phyloP scores from a whole-genome alignment of 2,329 filamentous ascomycete species.

The Trichoderma cornu-damae region DNA sequence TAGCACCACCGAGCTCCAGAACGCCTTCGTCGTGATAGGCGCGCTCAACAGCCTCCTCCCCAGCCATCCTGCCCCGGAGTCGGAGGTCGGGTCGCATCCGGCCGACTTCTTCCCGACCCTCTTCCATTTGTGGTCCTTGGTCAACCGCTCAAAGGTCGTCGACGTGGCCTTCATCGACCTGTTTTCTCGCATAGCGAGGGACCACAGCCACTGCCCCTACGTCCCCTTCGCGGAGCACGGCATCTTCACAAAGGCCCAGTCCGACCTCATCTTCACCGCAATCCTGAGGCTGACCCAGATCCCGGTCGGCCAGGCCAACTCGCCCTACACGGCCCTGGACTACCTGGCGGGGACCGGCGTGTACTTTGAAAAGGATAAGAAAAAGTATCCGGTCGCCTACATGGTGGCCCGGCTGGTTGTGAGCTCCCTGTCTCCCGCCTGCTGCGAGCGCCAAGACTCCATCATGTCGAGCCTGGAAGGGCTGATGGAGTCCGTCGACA shows the following conservation, averaged over 20 bases:
- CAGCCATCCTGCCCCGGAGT: conserved; percentile 69
- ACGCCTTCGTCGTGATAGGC: conserved; percentile 88
- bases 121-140: conserved; percentile 93
- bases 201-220: conserved; percentile 69
- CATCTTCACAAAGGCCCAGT: conserved; percentile 88
- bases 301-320: conserved; percentile 91
- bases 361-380: conserved; percentile 85
- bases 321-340: conserved; percentile 83
- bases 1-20: conserved; percentile 86
- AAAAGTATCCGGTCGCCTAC: conserved; percentile 87
- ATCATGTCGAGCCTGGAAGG: conserved; percentile 82
- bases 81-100: conserved; percentile 71
- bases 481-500: conserved; percentile 90
- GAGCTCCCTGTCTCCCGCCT: conserved; percentile 84
- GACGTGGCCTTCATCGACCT: conserved; percentile 87
- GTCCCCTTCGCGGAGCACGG: conserved; percentile 80
- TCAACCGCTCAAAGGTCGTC: conserved; percentile 81
- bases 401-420: conserved; percentile 90
- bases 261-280: conserved; percentile 86
- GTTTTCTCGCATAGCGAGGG: conserved; percentile 78
- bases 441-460: conserved; percentile 70
- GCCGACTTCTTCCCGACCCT: conserved; percentile 87
- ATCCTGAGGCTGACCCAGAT: conserved; percentile 88
- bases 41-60: conserved; percentile 83
- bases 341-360: conserved; percentile 75